These are phyloP conservation scores for Nannizziopsis arthrosporioides DNA, from an alignment of 2,329 filamentous ascomycete genomes.

Conservation along the genomic window DNA sequence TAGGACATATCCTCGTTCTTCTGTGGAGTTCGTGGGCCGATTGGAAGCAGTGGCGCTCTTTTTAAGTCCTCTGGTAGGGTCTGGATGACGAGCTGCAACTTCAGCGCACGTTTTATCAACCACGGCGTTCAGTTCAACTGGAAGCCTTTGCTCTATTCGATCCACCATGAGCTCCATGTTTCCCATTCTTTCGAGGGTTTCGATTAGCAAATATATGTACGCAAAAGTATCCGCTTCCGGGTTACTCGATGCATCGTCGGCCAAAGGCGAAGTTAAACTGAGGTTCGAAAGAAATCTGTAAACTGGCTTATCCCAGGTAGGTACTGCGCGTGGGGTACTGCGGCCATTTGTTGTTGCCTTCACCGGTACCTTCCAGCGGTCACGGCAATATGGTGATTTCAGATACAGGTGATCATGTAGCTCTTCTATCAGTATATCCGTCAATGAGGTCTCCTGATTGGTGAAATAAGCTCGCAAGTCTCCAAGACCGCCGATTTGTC, in stretches of 20 bases:
- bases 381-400: constrained; percentile 94
- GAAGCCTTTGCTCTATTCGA: constrained; percentile 80
- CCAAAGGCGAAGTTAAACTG: constrained; percentile 46
- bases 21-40: constrained; percentile 58
- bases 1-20: constrained; percentile 71
- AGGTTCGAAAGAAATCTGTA: constrained; percentile 48
- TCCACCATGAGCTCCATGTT: constrained; percentile 77
- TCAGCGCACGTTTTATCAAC: constrained; percentile 93
- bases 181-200: constrained; percentile 80
- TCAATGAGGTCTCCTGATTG: constrained; percentile 84
- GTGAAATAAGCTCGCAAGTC: constrained; percentile 79
- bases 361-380: constrained; percentile 73
- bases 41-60: constrained; percentile 40
- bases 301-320: constrained; percentile 43
- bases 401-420: constrained; percentile 94
- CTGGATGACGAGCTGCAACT: constrained; percentile 86
- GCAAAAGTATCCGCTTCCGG: constrained; percentile 92
- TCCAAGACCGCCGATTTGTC: constrained; percentile 76
- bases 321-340: constrained; percentile 21
- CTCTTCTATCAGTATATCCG: constrained; percentile 94
- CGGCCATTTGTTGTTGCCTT: constrained; percentile 26
- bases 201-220: constrained; percentile 77
- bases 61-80: constrained; percentile 47
- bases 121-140: constrained; percentile 84
- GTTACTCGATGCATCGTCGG: constrained; percentile 84